These are phyloP conservation scores for Candida michaelii DNA, from an alignment of 805 yeast species.

Conservation along the genomic window DNA sequence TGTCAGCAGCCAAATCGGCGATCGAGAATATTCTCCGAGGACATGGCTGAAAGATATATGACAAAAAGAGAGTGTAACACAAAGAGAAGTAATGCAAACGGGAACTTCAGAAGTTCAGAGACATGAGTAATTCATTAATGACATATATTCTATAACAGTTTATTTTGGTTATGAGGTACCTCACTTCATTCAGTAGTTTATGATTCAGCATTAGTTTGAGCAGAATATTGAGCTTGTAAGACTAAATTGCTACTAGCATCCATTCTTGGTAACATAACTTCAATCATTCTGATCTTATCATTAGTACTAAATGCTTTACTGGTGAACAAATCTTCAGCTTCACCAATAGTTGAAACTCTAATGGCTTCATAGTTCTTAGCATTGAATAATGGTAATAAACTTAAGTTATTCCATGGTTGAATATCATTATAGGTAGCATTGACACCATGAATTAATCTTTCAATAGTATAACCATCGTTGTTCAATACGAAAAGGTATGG, in stretches of 20 bases:
- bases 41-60: too few species aligned
- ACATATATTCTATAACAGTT: background rate
- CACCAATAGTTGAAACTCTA: conserved; percentile 57
- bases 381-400: conserved; percentile 58
- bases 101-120: too few species aligned
- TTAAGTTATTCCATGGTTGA: conserved; percentile 67
- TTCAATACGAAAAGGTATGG: conserved; percentile 70
- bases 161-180: too few species aligned
- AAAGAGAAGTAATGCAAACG: too few species aligned
- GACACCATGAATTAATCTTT: conserved; percentile 70
- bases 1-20: too few species aligned
- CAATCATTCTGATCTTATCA: conserved; percentile 63
- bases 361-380: conserved; percentile 56
- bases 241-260: conserved; percentile 67
- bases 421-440: conserved; percentile 64
- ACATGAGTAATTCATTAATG: background rate
- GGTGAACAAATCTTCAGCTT: conserved; percentile 50
- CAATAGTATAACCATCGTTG: conserved; percentile 75
- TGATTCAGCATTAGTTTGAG: conserved; percentile 22
- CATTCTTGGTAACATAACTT: conserved; percentile 65
- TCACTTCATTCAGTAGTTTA: too few species aligned
- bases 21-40: too few species aligned
- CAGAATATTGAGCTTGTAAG: conserved; percentile 36
- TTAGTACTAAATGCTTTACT: conserved; percentile 51
- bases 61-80: too few species aligned